Evolutionary conservation across 805 yeast species (phyloP).

Genomic region (Danielia reshetovae): DNA sequence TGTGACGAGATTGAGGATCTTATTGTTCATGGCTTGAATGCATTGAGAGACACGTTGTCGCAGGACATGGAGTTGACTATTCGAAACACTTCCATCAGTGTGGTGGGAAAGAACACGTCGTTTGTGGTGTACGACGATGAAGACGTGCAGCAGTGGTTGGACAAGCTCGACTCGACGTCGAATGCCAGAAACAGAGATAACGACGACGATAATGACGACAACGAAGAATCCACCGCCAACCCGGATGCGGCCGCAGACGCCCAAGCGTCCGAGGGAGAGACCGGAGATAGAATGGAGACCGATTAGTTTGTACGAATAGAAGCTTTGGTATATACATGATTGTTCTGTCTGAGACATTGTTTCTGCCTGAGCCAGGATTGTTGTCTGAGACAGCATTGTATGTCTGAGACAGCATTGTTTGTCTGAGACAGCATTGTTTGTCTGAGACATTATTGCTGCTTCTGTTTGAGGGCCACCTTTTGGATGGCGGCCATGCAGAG

Average conservation of each 20-base stretch:
- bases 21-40: slow-evolving; percentile 80
- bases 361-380: no score
- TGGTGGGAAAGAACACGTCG: slow-evolving; percentile 78
- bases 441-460: slow-evolving; percentile 4
- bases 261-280: slow-evolving; percentile 6
- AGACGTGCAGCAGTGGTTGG: slow-evolving; percentile 78
- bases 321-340: no score
- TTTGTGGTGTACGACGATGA: slow-evolving; percentile 86
- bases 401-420: no score
- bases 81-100: slow-evolving; percentile 84
- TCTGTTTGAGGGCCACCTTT: slow-evolving; percentile 36
- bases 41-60: slow-evolving; percentile 88
- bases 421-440: no score
- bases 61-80: slow-evolving; percentile 89
- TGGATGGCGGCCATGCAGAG: slow-evolving; percentile 36
- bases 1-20: slow-evolving; percentile 64
- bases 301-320: slow-evolving; percentile 17
- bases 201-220: slow-evolving; percentile 29
- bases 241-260: slow-evolving; percentile 12
- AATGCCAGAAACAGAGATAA: slow-evolving; percentile 50
- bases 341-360: no score
- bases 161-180: slow-evolving; percentile 62
- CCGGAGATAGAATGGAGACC: slow-evolving; percentile 37
- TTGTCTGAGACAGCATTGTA: no score
- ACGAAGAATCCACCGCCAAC: slow-evolving; percentile 7